Conservation (phyloP, 2,329 filamentous ascomycete species). For the Calonectria henricotiae region DNA sequence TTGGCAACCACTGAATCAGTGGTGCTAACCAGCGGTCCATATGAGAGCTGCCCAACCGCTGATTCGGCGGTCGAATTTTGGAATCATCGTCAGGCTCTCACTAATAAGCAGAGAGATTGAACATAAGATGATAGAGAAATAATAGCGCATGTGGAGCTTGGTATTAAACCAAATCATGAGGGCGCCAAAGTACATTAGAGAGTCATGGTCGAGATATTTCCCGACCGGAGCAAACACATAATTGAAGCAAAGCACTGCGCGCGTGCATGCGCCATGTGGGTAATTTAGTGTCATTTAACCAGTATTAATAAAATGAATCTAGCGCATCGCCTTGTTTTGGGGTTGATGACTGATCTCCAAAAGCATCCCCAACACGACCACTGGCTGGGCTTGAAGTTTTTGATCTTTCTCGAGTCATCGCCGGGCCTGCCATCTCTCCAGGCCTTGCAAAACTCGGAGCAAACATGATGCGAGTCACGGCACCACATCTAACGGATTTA, state of each 20-base stretch:
- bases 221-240: too few relatives aligned
- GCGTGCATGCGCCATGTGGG: background rate
- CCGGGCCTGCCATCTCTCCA: conserved; percentile 63
- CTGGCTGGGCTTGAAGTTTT: conserved; percentile 66
- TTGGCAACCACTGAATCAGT: background rate
- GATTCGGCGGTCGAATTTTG: conserved; percentile 1
- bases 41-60: background rate
- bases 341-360: background rate
- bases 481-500: conserved; percentile 59
- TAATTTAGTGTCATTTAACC: too few relatives aligned
- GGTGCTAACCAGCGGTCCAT: background rate
- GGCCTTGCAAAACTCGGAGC: conserved; percentile 65
- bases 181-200: background rate
- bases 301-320: background rate
- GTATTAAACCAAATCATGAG: background rate
- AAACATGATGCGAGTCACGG: conserved; percentile 64
- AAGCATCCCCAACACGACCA: conserved; percentile 58
- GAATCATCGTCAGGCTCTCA: background rate
- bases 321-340: too few relatives aligned
- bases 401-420: conserved; percentile 66
- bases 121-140: background rate
- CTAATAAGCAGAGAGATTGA: background rate
- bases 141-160: background rate
- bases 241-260: background rate
- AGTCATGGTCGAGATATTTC: background rate